Evolutionary conservation across 2,329 filamentous ascomycete species (phyloP), one percentile per base, ranked within the genome.

Genomic region (Chaetothyriales sp.): DNA sequence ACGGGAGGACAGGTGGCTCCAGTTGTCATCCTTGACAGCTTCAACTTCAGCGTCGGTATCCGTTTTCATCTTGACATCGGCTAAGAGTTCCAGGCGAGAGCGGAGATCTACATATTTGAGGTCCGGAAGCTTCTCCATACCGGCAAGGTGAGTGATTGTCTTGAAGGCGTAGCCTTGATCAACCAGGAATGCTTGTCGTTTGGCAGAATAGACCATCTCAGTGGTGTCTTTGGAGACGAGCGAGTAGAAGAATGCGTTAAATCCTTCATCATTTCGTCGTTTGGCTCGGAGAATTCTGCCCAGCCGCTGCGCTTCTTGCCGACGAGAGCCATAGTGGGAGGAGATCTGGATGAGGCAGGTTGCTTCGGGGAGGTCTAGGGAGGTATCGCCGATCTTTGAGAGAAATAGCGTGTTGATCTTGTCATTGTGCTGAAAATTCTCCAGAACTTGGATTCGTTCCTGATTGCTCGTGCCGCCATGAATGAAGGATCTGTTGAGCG

Each of bases 141-240:
- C 92, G 63, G 89, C 84, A 6, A 98, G 76, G 63, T 94, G 88
- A 0, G 92, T 98, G 66, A 98, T 98, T 56, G 97, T 90, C 66
- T 97, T 97, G 77, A 98, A 98, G 0, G 92, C 90, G 66, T 98
- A 98, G 8, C 92, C 92, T 69, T 98, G 92, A 60, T 98, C 92
- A 19, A 98, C 89, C 1, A 98, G 75, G 72, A 98, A 98, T 1
- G 92, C 90, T 68, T 98, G 92, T 8, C 92, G 80, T 69, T 95
- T 97, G 3, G 89, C 89, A 0, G 90, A 95, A 67, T 95, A 98
- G 65, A 83, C 92, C 90, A 98, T 97, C 67, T 98, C 92, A 56
- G 89, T 84, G 0, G 92, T 98, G 65, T 98, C 92, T 67, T 97
- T 97, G 5, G 87, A 94, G 2, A 98, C 92, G 0, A 98, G 77